Base-by-base conservation (phyloP, 495 filamentous ascomycete genomes). In the Penicillium soppii region DNA sequence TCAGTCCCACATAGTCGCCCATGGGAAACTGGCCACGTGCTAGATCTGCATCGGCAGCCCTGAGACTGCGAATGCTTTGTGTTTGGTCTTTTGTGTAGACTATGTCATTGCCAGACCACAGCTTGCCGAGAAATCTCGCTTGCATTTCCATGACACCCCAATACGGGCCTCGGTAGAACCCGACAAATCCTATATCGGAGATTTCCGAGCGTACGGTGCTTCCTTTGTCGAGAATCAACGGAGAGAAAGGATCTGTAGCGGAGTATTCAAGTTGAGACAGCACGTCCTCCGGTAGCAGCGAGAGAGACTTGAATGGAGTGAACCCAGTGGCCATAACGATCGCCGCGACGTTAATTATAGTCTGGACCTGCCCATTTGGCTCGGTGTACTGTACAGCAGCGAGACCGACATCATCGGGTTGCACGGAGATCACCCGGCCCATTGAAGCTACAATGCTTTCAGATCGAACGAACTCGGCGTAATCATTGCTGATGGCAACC, bases 71-170 rank as follows among this genome's bases (percentile, higher is more conserved):
- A 5, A 67, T 47, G 8, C 13, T 36, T 35, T 58, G 35, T 23
- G 61, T 61, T 29, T 73, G 65, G 5, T 53, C 21, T 10, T 64
- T 54, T 29, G 54, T 35, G 8, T 30, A 29, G 5, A 36, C 6
- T 2, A 7, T 35, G 17, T 43, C 22, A 29, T 53, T 41, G 0
- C 38, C 57, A 1, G 44, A 16, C 75, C 81, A 83, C 13, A 59
- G 43, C 4, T 62, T 48, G 0, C 77, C 77, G 2, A 94, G 59
- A 49, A 84, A 82, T 12, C 84, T 80, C 0, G 89, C 88, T 67
- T 95, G 91, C 81, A 91, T 84, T 60, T 96, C 91, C 78, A 92
- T 87, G 1, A 89, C 80, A 0, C 86, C 87, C 87, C 90, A 96
- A 66, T 88, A 95, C 0, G 91, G 89, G 1, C 88, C 87, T 29